A percentile compares a stretch with the other conserved stretches of the same genome.
These are phyloP conservation scores for Amborella trichopoda DNA, from an alignment of 164 flowering plant genomes.

Conservation along the genomic window DNA sequence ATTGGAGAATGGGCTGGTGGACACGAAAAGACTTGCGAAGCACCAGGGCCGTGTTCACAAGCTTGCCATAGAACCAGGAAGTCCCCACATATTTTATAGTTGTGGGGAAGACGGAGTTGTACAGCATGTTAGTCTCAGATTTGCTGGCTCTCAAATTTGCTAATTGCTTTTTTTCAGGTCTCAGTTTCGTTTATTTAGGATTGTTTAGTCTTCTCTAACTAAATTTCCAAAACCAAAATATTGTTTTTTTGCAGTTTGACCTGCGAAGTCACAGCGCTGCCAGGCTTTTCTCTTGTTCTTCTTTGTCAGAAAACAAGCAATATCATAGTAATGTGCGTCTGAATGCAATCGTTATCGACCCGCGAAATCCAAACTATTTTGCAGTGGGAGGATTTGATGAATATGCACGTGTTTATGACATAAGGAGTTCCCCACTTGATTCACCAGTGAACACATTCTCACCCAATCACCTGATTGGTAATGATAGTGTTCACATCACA, in stretches of 20 bases:
- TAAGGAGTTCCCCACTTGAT: constrained; percentile 30
- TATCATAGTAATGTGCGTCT: constrained; percentile 16
- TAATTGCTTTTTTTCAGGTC: not conserved
- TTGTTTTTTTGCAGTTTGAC: constrained; percentile 62
- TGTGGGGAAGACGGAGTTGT: constrained; percentile 69
- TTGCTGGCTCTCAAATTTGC: not conserved
- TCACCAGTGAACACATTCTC: constrained; percentile 34
- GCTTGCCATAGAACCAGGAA: constrained; percentile 71
- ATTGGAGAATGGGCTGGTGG: constrained; percentile 34
- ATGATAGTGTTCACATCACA: constrained; percentile 37
- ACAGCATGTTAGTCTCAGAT: constrained; percentile 38
- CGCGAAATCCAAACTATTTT: constrained; percentile 50
- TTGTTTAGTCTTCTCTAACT: not conserved
- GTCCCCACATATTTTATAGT: constrained; percentile 58
- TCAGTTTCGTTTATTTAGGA: not conserved
- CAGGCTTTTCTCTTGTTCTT: constrained; percentile 46
- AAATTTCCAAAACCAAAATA: constrained; percentile 3
- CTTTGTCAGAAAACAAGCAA: constrained; percentile 22
- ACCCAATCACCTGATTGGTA: constrained; percentile 36
- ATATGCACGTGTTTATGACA: constrained; percentile 69
- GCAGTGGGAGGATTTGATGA: constrained; percentile 63
- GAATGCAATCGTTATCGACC: constrained; percentile 57
- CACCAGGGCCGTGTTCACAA: constrained; percentile 52
- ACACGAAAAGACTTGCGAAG: constrained; percentile 41
- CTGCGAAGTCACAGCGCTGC: constrained; percentile 41